phyloP scores from a whole-genome alignment of 2,329 filamentous ascomycete genomes.

The Reticulascus tulasneorum region DNA sequence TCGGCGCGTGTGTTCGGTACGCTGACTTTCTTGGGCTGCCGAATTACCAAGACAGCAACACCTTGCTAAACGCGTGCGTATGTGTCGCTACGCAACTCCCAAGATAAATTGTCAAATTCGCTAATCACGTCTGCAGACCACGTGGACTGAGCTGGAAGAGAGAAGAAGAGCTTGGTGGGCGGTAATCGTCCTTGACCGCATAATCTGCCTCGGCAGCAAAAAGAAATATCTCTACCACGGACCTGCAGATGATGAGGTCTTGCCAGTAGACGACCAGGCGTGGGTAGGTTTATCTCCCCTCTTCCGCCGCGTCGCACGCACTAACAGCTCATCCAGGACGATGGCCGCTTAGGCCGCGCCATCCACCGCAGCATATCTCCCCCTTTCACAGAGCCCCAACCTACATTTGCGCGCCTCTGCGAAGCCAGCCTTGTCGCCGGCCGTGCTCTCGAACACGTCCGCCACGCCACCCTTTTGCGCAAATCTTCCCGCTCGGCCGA shows the following conservation, averaged over 20 bases:
- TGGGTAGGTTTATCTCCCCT: constrained; percentile 28
- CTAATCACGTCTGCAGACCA: constrained; percentile 20
- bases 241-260: constrained; percentile 18
- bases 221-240: constrained; percentile 16
- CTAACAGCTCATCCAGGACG: constrained; percentile 23
- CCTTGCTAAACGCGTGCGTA: constrained; percentile 32
- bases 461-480: constrained; percentile 11
- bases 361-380: constrained; percentile 28
- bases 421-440: constrained; percentile 31
- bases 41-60: constrained; percentile 26
- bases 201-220: constrained; percentile 12
- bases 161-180: constrained; percentile 44
- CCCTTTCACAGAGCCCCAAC: constrained; percentile 38
- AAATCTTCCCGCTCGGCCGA: constrained; percentile 1
- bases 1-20: constrained; percentile 40
- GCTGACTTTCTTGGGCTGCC: constrained; percentile 40
- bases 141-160: constrained; percentile 46
- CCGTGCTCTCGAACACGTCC: constrained; percentile 26
- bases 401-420: constrained; percentile 48
- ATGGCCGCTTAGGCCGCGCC: constrained; percentile 26
- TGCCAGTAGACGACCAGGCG: constrained; percentile 32
- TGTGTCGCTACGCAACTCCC: constrained; percentile 8
- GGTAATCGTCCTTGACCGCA: constrained; percentile 38
- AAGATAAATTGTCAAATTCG: background rate
- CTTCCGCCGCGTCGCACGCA: too few relatives aligned